These are phyloP conservation scores for Anaeromyces robustus DNA, from an alignment of 192 early-diverging fungal species.

Conservation along the genomic window DNA sequence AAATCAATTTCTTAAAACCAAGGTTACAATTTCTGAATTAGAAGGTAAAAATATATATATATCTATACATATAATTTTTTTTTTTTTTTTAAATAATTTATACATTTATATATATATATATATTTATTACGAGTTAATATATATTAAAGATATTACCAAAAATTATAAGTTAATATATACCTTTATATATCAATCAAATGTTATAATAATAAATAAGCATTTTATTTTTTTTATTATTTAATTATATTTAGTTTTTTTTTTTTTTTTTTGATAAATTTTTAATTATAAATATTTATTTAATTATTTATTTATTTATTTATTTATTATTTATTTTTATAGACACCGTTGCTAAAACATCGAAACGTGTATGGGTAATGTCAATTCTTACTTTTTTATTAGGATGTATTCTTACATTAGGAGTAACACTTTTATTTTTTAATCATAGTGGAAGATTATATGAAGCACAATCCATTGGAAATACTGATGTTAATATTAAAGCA, in stretches of 20 bases:
- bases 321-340: not conserved
- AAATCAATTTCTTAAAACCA: not conserved
- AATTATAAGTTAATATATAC: too few relatives aligned
- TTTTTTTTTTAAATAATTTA: not conserved
- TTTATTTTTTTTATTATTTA: too few relatives aligned
- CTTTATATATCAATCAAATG: too few relatives aligned
- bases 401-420: not conserved
- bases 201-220: too few relatives aligned
- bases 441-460: not conserved
- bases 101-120: not conserved
- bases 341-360: not conserved
- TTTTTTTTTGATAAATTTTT: too few relatives aligned
- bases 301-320: not conserved
- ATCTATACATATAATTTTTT: too few relatives aligned
- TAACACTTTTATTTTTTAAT: not conserved
- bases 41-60: not conserved
- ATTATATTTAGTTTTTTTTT: too few relatives aligned
- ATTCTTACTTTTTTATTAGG: not conserved
- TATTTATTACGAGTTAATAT: too few relatives aligned
- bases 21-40: not conserved
- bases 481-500: not conserved
- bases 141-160: too few relatives aligned
- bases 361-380: not conserved
- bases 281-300: too few relatives aligned
- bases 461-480: not conserved